These are phyloP conservation scores for Primulina tabacum DNA, from an alignment of 257 asterid genomes.

Conservation along the genomic window DNA sequence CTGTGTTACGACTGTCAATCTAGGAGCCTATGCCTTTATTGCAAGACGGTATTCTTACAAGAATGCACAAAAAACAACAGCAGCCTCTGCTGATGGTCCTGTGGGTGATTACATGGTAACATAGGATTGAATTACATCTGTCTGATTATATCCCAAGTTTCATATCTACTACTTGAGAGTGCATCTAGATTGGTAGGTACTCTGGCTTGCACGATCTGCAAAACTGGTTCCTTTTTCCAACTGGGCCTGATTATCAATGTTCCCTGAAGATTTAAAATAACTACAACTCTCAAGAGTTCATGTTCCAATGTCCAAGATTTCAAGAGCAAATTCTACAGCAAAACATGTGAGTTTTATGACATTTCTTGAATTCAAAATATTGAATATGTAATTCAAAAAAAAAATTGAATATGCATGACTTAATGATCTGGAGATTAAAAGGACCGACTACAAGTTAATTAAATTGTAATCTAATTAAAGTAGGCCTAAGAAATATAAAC, in stretches of 20 bases:
- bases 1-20: slow-evolving; percentile 37
- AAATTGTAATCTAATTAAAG: too few relatives aligned
- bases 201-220: background rate
- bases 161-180: too few relatives aligned
- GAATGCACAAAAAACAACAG: slow-evolving; percentile 43
- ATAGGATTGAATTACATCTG: too few relatives aligned
- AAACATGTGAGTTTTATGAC: background rate
- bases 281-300: background rate
- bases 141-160: background rate
- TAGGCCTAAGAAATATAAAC: too few relatives aligned
- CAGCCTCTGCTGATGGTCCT: slow-evolving; percentile 47
- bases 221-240: background rate
- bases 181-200: background rate
- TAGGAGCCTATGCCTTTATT: slow-evolving; percentile 42
- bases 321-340: background rate
- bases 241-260: background rate
- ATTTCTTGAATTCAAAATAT: background rate
- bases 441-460: background rate
- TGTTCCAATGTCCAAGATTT: background rate
- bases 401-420: background rate
- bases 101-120: background rate
- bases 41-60: slow-evolving; percentile 64
- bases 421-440: background rate
- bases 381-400: background rate
- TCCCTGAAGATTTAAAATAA: background rate